These are phyloP conservation scores for Arachnomyces sp. DNA, from an alignment of 2,329 filamentous ascomycete genomes.

Conservation along the genomic window DNA sequence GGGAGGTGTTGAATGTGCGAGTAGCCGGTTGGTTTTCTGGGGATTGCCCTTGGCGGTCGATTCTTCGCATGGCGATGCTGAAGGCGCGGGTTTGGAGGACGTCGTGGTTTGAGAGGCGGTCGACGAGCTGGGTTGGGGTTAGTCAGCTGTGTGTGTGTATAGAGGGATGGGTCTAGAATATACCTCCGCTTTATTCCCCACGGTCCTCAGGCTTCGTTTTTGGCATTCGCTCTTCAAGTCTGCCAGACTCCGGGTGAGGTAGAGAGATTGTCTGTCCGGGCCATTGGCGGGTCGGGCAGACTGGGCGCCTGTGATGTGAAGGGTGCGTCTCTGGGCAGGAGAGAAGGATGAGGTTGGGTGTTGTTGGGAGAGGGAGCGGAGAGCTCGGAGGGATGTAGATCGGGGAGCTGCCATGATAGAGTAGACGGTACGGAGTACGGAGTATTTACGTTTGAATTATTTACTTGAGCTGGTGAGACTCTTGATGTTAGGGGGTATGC, in stretches of 20 bases:
- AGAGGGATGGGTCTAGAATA: conserved; percentile 9
- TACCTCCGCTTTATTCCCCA: conserved; percentile 46
- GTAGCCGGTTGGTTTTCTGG: conserved; percentile 20
- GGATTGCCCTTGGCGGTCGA: conserved; percentile 29
- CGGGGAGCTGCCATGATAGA: conserved; percentile 37
- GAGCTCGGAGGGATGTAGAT: conserved; percentile 38
- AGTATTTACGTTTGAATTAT: no score
- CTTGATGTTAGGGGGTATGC: no score
- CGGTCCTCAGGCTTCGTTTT: conserved; percentile 39
- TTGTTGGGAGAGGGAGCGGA: conserved; percentile 37
- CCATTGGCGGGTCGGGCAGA: conserved; percentile 46
- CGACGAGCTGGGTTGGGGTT: conserved; percentile 36
- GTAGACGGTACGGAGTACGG: not conserved
- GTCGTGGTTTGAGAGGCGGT: conserved; percentile 48
- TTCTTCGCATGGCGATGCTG: conserved; percentile 46
- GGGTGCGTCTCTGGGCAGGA: conserved; percentile 33
- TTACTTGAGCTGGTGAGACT: no score
- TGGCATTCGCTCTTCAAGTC: conserved; percentile 47
- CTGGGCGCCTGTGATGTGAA: conserved; percentile 55
- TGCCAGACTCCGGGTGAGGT: conserved; percentile 44
- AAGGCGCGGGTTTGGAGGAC: conserved; percentile 47
- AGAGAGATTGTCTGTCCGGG: conserved; percentile 44
- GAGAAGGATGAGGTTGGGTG: conserved; percentile 16
- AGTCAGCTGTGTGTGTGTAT: conserved; percentile 2
- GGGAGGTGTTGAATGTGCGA: conserved; percentile 57